Evolutionary conservation across 2,329 filamentous ascomycete genomes (phyloP).

Genomic region (Botryotinia narcissicola): DNA sequence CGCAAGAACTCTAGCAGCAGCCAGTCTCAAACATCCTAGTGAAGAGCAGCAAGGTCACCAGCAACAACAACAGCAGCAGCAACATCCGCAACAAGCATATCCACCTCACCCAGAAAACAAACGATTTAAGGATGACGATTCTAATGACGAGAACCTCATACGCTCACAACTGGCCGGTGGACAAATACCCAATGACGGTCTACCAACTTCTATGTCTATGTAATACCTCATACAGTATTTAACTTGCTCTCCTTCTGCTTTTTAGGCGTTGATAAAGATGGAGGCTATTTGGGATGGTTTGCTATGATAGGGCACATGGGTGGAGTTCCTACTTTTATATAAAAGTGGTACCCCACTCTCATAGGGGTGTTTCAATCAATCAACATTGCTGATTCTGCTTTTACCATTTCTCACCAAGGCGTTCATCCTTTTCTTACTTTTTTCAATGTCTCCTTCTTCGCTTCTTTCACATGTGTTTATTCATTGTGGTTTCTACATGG

Average conservation of each 20-base stretch:
- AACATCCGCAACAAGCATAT: constrained; percentile 22
- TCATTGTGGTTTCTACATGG: background rate
- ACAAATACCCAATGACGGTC: constrained; percentile 36
- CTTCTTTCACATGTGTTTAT: constrained; percentile 6
- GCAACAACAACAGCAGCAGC: constrained; percentile 26
- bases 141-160: constrained; percentile 55
- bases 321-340: constrained; percentile 15
- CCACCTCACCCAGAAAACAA: constrained; percentile 26
- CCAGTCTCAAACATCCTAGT: constrained; percentile 35
- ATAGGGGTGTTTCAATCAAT: background rate
- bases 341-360: constrained; percentile 5
- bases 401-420: background rate
- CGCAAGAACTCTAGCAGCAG: constrained; percentile 38
- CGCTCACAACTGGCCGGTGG: constrained; percentile 47
- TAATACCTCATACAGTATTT: constrained; percentile 22
- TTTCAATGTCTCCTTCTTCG: background rate
- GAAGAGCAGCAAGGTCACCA: constrained; percentile 28
- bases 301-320: constrained; percentile 2
- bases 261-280: constrained; percentile 18
- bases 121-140: constrained; percentile 42
- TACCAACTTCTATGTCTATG: constrained; percentile 30
- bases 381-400: background rate
- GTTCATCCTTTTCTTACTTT: background rate
- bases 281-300: constrained; percentile 9
- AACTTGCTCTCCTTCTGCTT: constrained; percentile 11